Evolutionary conservation across 208 protist species (phyloP).

Genomic region (Strigomonas culicis): DNA sequence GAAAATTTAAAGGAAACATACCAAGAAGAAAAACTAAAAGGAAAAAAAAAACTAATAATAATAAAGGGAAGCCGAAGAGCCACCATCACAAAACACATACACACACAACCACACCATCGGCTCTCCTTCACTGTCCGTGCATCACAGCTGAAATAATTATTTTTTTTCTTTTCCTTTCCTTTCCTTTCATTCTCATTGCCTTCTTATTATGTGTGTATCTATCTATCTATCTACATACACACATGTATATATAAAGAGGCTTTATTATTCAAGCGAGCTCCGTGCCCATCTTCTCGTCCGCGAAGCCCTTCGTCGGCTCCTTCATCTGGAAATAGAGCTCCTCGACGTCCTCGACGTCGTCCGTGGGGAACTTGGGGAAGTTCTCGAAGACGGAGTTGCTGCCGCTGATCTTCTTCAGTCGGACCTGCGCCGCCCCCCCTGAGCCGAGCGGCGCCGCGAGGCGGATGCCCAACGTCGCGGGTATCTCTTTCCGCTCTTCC

Average conservation of each 20-base stretch:
- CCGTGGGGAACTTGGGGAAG: constrained; percentile 78
- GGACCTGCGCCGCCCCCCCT: constrained; percentile 17
- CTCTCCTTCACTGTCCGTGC: too few species aligned
- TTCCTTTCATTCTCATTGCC: not conserved
- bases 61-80: not conserved
- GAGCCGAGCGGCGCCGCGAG: constrained; percentile 11
- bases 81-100: not conserved
- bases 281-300: constrained; percentile 38
- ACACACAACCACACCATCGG: not conserved
- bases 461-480: constrained; percentile 54
- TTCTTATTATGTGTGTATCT: not conserved
- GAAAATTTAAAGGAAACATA: not conserved
- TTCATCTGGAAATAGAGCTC: constrained; percentile 64
- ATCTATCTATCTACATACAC: not conserved
- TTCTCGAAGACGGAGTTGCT: constrained; percentile 79
- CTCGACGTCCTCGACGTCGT: constrained; percentile 27
- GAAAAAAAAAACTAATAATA: not conserved
- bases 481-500: constrained; percentile 42
- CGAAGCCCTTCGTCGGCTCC: constrained; percentile 30
- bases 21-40: not conserved
- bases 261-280: constrained; percentile 6
- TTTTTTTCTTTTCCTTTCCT: constrained; percentile 6
- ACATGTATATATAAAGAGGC: not conserved
- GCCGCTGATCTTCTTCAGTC: constrained; percentile 28
- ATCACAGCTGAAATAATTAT: too few species aligned